These are phyloP conservation scores for Pichia sp. DNA, from an alignment of 1,139 yeast genomes.

Conservation along the genomic window DNA sequence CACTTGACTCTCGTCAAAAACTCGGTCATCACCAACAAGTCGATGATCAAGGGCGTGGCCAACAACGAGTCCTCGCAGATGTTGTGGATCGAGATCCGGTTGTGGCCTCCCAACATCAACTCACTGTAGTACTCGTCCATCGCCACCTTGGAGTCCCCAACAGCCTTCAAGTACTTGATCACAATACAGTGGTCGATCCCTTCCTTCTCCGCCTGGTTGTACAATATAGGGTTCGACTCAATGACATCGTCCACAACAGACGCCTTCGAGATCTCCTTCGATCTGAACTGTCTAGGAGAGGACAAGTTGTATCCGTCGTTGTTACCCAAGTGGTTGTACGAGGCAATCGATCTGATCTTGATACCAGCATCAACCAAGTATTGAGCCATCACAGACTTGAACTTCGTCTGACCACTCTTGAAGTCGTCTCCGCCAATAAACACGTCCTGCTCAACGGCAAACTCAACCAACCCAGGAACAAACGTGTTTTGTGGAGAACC, in stretches of 20 bases:
- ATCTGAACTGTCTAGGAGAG: conserved; percentile 89
- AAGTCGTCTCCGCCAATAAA: conserved; percentile 97
- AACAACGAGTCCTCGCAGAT: conserved; percentile 94
- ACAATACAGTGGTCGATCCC: conserved; percentile 92
- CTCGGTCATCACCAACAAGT: conserved; percentile 84
- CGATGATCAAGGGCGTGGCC: conserved; percentile 93
- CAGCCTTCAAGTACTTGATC: conserved; percentile 89
- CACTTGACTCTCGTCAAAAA: conserved; percentile 82
- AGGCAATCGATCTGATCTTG: conserved; percentile 88
- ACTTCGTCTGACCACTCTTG: conserved; percentile 94
- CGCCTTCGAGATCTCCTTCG: conserved; percentile 90
- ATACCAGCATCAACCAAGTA: conserved; percentile 96
- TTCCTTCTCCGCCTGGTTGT: conserved; percentile 75
- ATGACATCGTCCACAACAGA: conserved; percentile 94
- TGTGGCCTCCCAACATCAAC: conserved; percentile 96
- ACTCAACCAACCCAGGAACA: conserved; percentile 89
- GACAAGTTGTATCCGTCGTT: conserved; percentile 92
- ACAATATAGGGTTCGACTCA: conserved; percentile 80
- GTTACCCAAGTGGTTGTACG: conserved; percentile 94
- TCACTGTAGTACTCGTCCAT: conserved; percentile 98
- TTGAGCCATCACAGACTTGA: conserved; percentile 93
- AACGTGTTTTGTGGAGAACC: conserved; percentile 98
- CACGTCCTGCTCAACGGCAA: conserved; percentile 71
- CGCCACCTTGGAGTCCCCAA: conserved; percentile 94
- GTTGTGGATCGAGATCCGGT: conserved; percentile 87